These are phyloP conservation scores for Iris macrosiphon DNA, from an alignment of 106 monocot species.

Conservation along the genomic window DNA sequence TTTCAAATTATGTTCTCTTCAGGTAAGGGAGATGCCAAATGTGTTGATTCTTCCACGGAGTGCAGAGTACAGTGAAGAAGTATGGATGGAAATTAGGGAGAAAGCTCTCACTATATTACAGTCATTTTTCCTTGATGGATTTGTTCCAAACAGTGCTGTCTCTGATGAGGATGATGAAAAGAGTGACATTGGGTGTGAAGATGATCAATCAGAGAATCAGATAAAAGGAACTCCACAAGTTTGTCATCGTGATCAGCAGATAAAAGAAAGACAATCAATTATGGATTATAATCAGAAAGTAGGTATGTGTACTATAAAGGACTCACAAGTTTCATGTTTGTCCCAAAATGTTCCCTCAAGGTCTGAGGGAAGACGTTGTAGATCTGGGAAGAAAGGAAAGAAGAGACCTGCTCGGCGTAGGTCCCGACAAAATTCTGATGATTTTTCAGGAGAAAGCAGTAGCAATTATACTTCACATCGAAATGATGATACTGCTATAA, in stretches of 20 bases:
- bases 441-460: conserved; percentile 54
- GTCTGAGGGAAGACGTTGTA: conserved; percentile 57
- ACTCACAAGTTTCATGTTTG: conserved; percentile 46
- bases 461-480: conserved; percentile 49
- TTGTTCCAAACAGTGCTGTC: conserved; percentile 61
- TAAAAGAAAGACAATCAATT: conserved; percentile 40
- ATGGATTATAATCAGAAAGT: conserved; percentile 32
- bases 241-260: conserved; percentile 28
- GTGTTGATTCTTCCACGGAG: conserved; percentile 92
- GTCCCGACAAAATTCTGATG: conserved; percentile 60
- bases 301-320: conserved; percentile 22
- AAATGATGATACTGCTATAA: conserved; percentile 65
- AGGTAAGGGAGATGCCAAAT: conserved; percentile 99
- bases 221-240: conserved; percentile 35
- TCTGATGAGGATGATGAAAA: conserved; percentile 84
- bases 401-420: conserved; percentile 85
- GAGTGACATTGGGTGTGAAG: conserved; percentile 48
- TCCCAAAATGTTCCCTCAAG: conserved; percentile 43
- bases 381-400: conserved; percentile 89
- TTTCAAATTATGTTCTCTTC: conserved; percentile 9
- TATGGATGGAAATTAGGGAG: conserved; percentile 96
- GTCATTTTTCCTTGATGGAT: conserved; percentile 71
- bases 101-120: conserved; percentile 81
- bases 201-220: conserved; percentile 37
- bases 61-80: conserved; percentile 99